Base-by-base conservation (phyloP, 495 filamentous ascomycete genomes). In the Elasticomyces elasticus region DNA sequence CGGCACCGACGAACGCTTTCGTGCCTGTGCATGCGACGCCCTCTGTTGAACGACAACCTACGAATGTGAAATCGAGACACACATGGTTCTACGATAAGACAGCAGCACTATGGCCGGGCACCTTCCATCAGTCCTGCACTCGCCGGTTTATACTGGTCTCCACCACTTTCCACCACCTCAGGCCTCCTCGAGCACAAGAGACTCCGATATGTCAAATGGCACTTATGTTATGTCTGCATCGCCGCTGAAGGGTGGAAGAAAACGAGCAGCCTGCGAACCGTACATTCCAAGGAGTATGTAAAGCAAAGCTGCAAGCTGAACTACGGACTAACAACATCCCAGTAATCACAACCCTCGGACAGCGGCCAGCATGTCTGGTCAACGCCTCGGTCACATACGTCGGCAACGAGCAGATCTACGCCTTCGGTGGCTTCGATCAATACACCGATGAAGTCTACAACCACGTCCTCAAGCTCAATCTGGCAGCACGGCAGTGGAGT, bases 361-460 rank as follows among this genome's bases (percentile, higher is more conserved):
- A 92, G 68, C 76, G 89, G 49, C 90, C 94, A 9, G 89, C 94
- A 46, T 96, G 92, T 64, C 78, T 98, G 37, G 91, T 97, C 50
- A 97, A 96, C 74, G 92, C 92, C 51, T 96, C 94, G 13, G 89
- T 97, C 49, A 97, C 92, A 17, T 95, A 94, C 69, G 94, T 90
- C 64, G 87, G 88, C 42, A 87, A 94, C 68, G 89, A 95, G 70
- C 81, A 86, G 65, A 96, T 98, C 61, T 96, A 95, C 70, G 92
- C 90, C 24, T 98, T 98, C 71, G 92, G 92, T 12, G 92, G 92
- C n/a, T 98, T 98, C 61, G 92, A 98, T 65, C 90, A 95, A 66
- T 97, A 92, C 65, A 97, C 92, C 9, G 92, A 98, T 67, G 92
- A 98, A 76, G 92, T 98, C 24, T 98, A 97, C 74, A 98, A 98